Base-by-base conservation (phyloP, 331 rosid genomes). In the Prunus yedoensis region DNA sequence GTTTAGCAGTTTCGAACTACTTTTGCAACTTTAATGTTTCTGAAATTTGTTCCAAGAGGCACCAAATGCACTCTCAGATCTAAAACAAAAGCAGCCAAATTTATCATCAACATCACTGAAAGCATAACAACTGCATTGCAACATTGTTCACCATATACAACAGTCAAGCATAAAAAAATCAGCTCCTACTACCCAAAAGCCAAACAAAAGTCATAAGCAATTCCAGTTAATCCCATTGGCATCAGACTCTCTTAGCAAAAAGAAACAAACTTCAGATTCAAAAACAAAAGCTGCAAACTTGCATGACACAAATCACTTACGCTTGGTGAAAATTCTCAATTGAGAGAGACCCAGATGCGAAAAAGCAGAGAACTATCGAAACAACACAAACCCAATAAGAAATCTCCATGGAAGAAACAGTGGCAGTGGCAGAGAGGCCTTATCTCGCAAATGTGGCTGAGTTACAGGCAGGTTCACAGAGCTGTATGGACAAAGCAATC, bases 271-370 rank as follows among this genome's bases (percentile, higher is more conserved):
- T 51, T 60, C 38, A 43, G 74, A 79, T 53, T 57, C 35, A 67
- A 28, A 77, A 10, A 60, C 3, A 45, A 57, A 47, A 15, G 51
- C 14, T 32, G 9, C 74, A 7, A 66, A 11, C 21, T 13, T 62
- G 60, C 60, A 51, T 4, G 35, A 6, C 20, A 10, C 10, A 78
- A 78, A 71, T 59, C 4, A 89, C 95, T 91, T 66, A 94, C 98
- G 97, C 85, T 74, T 87, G 96, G 78, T 78, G 91, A 52, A 85
- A 87, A 78, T 85, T 75, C 61, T 85, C 86, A 59, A 88, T 81
- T 63, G 89, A 80, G 66, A 77, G 71, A n/a, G 89, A 81, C 74
- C 87, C 78, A 72, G 87, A 79, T 46, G 87, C 84, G 58, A 77
- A 79, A 52, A 86, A 65, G 77, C 53, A 87, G 57, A 85, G 64